A percentile compares a stretch with the other conserved stretches of the same genome.
Conservation (phyloP, 2,329 filamentous ascomycete genomes). For the Metarhizium sp. region DNA sequence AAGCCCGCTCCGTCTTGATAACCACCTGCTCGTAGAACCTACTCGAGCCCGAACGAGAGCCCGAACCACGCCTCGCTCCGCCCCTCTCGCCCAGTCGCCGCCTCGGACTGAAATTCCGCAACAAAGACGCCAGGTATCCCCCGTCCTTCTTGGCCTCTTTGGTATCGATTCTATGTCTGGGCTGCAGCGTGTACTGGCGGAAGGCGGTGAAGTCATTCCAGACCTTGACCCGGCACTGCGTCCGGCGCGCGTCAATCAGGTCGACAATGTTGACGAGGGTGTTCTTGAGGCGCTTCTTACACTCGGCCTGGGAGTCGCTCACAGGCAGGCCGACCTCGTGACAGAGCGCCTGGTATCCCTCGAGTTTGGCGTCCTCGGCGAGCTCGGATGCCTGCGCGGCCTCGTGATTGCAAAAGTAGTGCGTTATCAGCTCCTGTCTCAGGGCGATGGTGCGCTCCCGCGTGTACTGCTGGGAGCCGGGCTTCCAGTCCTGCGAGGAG, state of each 20-base stretch:
- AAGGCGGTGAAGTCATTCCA: slow-evolving; percentile 18
- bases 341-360: slow-evolving; percentile 18
- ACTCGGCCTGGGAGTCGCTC: slow-evolving; percentile 10
- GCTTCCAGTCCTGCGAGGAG: slow-evolving; percentile 20
- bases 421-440: slow-evolving; percentile 16
- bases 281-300: slow-evolving; percentile 14
- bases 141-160: slow-evolving; percentile 15
- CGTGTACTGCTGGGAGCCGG: slow-evolving; percentile 17
- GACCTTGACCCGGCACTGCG: slow-evolving; percentile 12
- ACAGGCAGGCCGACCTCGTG: slow-evolving; percentile 16
- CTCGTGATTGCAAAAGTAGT: slow-evolving; percentile 16
- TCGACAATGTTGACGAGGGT: slow-evolving; percentile 22
- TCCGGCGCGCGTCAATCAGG: slow-evolving; percentile 20
- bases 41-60: no score
- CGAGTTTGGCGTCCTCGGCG: slow-evolving; percentile 12
- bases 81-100: no score
- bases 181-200: slow-evolving; percentile 14
- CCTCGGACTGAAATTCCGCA: not conserved
- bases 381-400: slow-evolving; percentile 7
- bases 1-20: no score
- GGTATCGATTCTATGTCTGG: slow-evolving; percentile 11
- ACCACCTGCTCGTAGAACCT: no score
- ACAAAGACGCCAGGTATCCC: not conserved
- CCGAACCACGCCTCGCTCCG: no score
- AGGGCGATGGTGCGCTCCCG: slow-evolving; percentile 22